Evolutionary conservation across 768 basidiomycete species (phyloP), one percentile per base, ranked within the genome.

Genomic region (Amanita jacksonii): DNA sequence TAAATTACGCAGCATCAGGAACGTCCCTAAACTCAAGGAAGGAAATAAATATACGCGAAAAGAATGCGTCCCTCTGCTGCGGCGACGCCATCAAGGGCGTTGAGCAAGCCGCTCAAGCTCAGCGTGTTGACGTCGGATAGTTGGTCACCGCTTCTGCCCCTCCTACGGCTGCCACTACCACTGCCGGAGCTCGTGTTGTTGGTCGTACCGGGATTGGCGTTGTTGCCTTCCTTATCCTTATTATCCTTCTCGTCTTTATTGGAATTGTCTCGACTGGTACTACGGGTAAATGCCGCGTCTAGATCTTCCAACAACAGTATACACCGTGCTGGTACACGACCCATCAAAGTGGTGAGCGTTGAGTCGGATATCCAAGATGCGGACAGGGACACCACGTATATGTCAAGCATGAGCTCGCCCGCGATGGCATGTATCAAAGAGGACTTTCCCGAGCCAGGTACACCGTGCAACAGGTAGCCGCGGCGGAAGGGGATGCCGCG

Each of bases 401-500:
- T 88, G 68, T 92, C 87, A 35, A 96, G 80, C 67, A 81, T 79
- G 49, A 96, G 72, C 57, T 86, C 82, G 36, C 90, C 90, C 6
- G 91, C 91, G 22, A 92, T 77, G 10, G 89, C 73, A 50, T 91
- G 86, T 53, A 91, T 88, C 45, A 90, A 69, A 15, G 85, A 87
- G 16, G 81, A 83, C 66, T 92, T 92, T 37, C 88, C 88, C 20
- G 83, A 85, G 38, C 88, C 89, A 8, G 88, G 81, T 20, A 87
- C 82, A 50, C 86, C 85, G 52, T 89, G 79, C 18, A 90, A 70
- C 40, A 90, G 74, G 59, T 88, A 89, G 4, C 89, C 89, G 45
- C 89, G 77, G 43, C 89, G 83, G 75, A 87, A 91, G 23, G 89
- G 89, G 51, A 91, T 90, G 40, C 89, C 89, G 54, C 89, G 81